phyloP scores from a whole-genome alignment of 352 stramenopile genomes.

The Phytophthora constricta region DNA sequence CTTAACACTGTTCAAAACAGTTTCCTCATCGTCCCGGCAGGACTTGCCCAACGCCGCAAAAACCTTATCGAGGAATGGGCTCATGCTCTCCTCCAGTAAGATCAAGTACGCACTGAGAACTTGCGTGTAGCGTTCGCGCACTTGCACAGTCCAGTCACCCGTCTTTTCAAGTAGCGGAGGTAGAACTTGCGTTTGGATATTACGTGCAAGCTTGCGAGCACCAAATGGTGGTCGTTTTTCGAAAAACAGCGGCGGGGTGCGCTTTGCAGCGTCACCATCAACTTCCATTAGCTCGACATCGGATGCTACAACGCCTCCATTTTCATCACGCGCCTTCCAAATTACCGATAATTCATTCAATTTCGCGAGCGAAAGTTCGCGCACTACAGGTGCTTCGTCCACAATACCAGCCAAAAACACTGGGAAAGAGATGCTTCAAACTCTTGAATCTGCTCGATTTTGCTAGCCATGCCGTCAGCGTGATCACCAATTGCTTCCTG shows the following conservation, averaged over 20 bases:
- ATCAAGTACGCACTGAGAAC: slow-evolving; percentile 75
- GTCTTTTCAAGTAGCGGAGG: slow-evolving; percentile 72
- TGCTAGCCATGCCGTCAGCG: slow-evolving; percentile 65
- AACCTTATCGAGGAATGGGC: slow-evolving; percentile 74
- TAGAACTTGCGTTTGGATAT: slow-evolving; percentile 55
- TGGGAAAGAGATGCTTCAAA: slow-evolving; percentile 76
- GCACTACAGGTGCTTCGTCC: slow-evolving; percentile 78
- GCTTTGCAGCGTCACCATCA: slow-evolving; percentile 27
- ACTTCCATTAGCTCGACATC: slow-evolving; percentile 50
- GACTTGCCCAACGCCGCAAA: slow-evolving; percentile 76
- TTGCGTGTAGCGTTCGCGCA: slow-evolving; percentile 73
- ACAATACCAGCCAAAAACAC: slow-evolving; percentile 68
- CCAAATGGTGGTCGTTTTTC: slow-evolving; percentile 49
- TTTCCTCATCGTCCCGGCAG: slow-evolving; percentile 77
- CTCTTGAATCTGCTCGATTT: slow-evolving; percentile 61
- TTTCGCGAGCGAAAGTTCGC: slow-evolving; percentile 42
- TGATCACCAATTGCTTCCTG: slow-evolving; percentile 73
- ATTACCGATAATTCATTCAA: slow-evolving; percentile 52
- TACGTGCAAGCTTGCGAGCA: slow-evolving; percentile 55
- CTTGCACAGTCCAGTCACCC: slow-evolving; percentile 82
- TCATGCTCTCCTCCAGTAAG: slow-evolving; percentile 71
- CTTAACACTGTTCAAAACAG: slow-evolving; percentile 67
- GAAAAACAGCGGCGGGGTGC: slow-evolving; percentile 55
- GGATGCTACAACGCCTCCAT: slow-evolving; percentile 11
- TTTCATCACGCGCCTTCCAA: slow-evolving; percentile 51